Conservation (phyloP, 2,329 filamentous ascomycete genomes). For the Trichophyton verrucosum region DNA sequence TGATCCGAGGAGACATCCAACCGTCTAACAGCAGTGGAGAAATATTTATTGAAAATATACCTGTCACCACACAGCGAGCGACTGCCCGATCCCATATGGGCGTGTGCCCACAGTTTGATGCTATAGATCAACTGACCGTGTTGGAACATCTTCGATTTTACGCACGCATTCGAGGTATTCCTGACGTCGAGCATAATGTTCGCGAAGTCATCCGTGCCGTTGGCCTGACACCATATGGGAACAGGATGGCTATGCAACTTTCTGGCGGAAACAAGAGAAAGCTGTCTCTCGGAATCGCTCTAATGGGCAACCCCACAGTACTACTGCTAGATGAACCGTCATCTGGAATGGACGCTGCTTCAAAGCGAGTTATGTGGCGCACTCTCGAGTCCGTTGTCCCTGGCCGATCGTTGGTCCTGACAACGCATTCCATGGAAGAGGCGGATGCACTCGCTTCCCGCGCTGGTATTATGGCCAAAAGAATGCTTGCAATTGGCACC, state of each 20-base stretch:
- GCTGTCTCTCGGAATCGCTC: constrained; percentile 71
- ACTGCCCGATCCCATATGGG: constrained; percentile 65
- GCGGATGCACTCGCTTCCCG: constrained; percentile 75
- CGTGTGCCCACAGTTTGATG: constrained; percentile 83
- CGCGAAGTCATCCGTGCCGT: constrained; percentile 66
- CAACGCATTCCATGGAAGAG: constrained; percentile 92
- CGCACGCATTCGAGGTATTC: constrained; percentile 67
- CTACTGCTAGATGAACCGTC: constrained; percentile 81
- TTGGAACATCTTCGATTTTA: constrained; percentile 80
- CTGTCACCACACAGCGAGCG: constrained; percentile 59
- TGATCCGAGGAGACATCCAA: constrained; percentile 78
- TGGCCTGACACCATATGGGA: constrained; percentile 56
- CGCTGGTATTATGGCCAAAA: constrained; percentile 71
- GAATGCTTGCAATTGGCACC: constrained; percentile 75
- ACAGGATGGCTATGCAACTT: constrained; percentile 64
- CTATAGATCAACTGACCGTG: constrained; percentile 84
- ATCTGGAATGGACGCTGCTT: constrained; percentile 77
- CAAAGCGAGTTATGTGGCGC: constrained; percentile 87
- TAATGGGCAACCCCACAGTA: constrained; percentile 85
- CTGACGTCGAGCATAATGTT: constrained; percentile 65
- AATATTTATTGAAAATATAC: constrained; percentile 65
- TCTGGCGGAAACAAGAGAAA: constrained; percentile 94
- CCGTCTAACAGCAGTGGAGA: constrained; percentile 62
- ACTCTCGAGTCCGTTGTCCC: constrained; percentile 62
- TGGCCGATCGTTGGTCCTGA: constrained; percentile 72